A percentile compares a stretch with the other conserved stretches of the same genome.
Conservation (phyloP, 495 filamentous ascomycete genomes). For the Alectoria sarmentosa region DNA sequence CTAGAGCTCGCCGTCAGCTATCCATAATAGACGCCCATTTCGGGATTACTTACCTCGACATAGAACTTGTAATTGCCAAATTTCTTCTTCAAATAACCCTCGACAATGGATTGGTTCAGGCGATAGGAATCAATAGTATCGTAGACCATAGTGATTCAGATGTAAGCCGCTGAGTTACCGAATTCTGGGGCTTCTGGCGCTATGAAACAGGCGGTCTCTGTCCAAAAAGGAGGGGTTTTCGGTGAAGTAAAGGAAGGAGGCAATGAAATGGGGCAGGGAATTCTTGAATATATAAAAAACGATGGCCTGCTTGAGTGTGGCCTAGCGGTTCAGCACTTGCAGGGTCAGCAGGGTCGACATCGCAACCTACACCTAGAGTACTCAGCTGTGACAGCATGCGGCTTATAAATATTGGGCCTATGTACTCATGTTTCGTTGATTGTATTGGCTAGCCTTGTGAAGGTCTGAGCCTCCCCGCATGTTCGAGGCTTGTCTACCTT, state of each 20-base stretch:
- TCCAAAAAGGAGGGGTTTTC: neutral
- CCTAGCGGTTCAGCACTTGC: neutral
- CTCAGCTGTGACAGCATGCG: neutral
- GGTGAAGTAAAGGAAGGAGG: neutral
- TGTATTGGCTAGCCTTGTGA: neutral
- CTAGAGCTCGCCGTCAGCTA: conserved; percentile 10
- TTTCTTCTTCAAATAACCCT: neutral
- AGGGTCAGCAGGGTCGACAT: neutral
- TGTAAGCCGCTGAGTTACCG: neutral
- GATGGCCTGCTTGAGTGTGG: neutral
- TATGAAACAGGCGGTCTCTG: neutral
- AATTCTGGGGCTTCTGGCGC: neutral
- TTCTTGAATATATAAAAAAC: neutral
- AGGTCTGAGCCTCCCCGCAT: neutral
- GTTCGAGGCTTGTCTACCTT: neutral
- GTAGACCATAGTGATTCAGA: conserved; percentile 1
- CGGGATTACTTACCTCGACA: neutral
- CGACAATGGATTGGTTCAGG: neutral
- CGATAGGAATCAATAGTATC: neutral
- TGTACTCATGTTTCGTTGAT: neutral
- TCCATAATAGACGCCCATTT: neutral
- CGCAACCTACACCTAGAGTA: neutral
- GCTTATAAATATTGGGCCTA: neutral
- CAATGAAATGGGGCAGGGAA: neutral
- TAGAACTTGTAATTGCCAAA: conserved; percentile 5